A percentile compares a stretch with the other conserved stretches of the same genome.
Evolutionary conservation across 768 basidiomycete species (phyloP).

Genomic region (Cystofilobasidium ferigula): DNA sequence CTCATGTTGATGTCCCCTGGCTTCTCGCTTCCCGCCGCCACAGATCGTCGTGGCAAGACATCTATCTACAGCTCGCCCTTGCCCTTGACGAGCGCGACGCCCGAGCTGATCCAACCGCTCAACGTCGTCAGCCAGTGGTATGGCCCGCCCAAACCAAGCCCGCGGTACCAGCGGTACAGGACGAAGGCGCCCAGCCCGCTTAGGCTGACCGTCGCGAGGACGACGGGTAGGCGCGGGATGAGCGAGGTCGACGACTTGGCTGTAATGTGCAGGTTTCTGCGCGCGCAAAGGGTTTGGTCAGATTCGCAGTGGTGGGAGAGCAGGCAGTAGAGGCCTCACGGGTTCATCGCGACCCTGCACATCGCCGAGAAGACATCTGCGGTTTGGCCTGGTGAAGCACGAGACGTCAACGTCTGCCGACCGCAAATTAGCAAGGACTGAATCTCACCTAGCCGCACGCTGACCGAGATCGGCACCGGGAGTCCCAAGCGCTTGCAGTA

Average conservation of each 20-base stretch:
- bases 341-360: conserved; percentile 24
- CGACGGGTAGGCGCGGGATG: neutral
- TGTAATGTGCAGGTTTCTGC: conserved; percentile 1
- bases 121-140: neutral
- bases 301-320: neutral
- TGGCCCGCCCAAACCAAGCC: neutral
- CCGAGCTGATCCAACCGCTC: neutral
- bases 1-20: no score
- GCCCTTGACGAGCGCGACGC: neutral
- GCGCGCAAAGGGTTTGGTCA: neutral
- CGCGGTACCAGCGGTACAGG: conserved; percentile 2
- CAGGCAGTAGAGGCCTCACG: conserved; percentile 5
- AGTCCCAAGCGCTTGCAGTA: conserved; percentile 80
- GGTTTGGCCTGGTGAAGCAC: conserved; percentile 12
- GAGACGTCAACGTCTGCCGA: neutral
- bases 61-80: neutral
- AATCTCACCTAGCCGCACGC: conserved; percentile 70
- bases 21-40: neutral
- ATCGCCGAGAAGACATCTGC: conserved; percentile 22
- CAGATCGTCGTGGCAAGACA: neutral
- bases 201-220: neutral
- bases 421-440: conserved; percentile 38
- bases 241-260: neutral
- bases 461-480: conserved; percentile 90
- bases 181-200: neutral